phyloP scores from a whole-genome alignment of 805 yeast species.

The Kuraishia piskuri region DNA sequence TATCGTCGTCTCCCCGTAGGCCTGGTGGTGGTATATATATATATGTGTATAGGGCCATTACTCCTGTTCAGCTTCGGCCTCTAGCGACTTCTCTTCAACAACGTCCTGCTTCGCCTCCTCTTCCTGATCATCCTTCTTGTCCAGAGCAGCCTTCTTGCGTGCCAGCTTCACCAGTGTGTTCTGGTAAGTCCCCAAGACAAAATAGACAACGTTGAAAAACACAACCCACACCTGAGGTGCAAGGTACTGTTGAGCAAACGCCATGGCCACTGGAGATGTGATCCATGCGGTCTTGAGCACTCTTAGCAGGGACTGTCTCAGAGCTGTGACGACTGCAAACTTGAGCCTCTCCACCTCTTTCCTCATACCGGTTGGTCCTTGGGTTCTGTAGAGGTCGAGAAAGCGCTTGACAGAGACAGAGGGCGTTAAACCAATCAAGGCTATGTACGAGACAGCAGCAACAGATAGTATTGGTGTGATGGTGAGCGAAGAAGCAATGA shows the following conservation, averaged over 20 bases:
- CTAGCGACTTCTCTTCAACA: background rate
- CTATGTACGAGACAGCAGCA: slow-evolving; percentile 41
- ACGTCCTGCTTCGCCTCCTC: background rate
- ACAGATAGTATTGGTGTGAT: slow-evolving; percentile 47
- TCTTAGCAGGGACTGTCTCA: slow-evolving; percentile 33
- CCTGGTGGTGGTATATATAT: no score
- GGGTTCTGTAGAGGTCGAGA: slow-evolving; percentile 1
- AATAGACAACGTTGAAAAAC: slow-evolving; percentile 49
- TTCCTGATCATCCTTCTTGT: background rate
- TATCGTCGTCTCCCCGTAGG: no score
- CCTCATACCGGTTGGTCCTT: slow-evolving; percentile 9
- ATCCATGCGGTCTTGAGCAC: slow-evolving; percentile 45
- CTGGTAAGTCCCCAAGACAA: slow-evolving; percentile 53
- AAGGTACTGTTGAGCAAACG: slow-evolving; percentile 48
- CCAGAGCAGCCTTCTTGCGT: slow-evolving; percentile 11
- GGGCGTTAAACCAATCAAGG: slow-evolving; percentile 26
- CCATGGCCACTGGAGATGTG: slow-evolving; percentile 42
- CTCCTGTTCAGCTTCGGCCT: background rate
- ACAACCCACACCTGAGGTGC: slow-evolving; percentile 58
- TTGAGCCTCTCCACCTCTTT: slow-evolving; percentile 7
- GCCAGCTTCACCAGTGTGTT: slow-evolving; percentile 43
- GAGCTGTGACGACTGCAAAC: slow-evolving; percentile 19
- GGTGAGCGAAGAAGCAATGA: slow-evolving; percentile 40
- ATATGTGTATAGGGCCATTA: no score
- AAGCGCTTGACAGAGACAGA: slow-evolving; percentile 15